Evolutionary conservation across 2,329 filamentous ascomycete species (phyloP).

Genomic region (Elsinoe necatrix): DNA sequence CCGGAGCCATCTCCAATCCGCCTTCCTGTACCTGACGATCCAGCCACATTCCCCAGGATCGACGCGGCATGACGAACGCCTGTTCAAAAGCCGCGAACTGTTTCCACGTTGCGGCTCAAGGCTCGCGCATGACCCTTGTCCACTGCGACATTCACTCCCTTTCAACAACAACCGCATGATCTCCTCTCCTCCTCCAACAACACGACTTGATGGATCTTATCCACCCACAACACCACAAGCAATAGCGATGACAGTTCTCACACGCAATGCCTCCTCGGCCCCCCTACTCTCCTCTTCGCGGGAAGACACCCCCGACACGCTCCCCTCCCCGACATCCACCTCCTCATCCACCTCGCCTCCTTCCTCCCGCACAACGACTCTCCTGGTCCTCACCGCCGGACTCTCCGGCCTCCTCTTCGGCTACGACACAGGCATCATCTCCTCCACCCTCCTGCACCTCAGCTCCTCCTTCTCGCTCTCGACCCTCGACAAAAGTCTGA

Average conservation of each 20-base stretch:
- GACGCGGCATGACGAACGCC: not conserved
- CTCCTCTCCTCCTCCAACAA: not conserved
- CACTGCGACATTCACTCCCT: not conserved
- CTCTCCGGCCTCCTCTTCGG: constrained; percentile 53
- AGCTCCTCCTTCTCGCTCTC: constrained; percentile 36
- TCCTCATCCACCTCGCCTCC: not conserved
- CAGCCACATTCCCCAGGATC: not conserved
- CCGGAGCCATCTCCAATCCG: too few relatives aligned
- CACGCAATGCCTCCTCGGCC: not conserved
- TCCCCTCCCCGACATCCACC: not conserved
- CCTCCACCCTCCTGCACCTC: constrained; percentile 51
- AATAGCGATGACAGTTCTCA: constrained; percentile 2
- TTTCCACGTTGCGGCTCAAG: constrained; percentile 7
- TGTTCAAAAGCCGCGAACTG: not conserved
- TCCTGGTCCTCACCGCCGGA: constrained; percentile 49
- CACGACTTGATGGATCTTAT: not conserved
- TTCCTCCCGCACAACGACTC: constrained; percentile 42
- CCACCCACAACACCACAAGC: not conserved
- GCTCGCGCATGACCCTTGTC: constrained; percentile 7
- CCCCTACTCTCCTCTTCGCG: not conserved
- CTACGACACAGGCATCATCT: constrained; percentile 56
- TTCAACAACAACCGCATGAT: not conserved
- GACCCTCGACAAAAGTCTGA: constrained; percentile 50
- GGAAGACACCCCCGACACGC: not conserved
- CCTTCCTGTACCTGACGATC: constrained; percentile 7